These are phyloP conservation scores for Scheffersomyces quercinus DNA, from an alignment of 1,139 yeast species.

Conservation along the genomic window DNA sequence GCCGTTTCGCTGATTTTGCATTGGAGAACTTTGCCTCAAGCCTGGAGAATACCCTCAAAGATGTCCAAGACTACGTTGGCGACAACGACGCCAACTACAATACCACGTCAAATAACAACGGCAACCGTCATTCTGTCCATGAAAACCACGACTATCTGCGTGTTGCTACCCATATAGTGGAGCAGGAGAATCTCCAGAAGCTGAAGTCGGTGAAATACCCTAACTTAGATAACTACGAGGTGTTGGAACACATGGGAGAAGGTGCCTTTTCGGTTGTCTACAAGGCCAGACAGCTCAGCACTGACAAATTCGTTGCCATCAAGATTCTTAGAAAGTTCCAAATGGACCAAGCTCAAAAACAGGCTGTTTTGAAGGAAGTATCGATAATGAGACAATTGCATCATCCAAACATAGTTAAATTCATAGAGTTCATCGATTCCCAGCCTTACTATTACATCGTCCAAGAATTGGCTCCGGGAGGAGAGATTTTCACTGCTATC, in stretches of 20 bases:
- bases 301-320: constrained; percentile 56
- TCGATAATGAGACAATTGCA: constrained; percentile 57
- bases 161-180: constrained; percentile 62
- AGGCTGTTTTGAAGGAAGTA: constrained; percentile 57
- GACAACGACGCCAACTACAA: constrained; percentile 7
- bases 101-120: constrained; percentile 5
- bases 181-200: constrained; percentile 53
- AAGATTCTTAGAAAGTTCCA: constrained; percentile 56
- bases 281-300: constrained; percentile 55
- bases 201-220: constrained; percentile 43
- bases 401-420: constrained; percentile 50
- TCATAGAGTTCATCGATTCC: constrained; percentile 51
- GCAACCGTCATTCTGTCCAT: constrained; percentile 1
- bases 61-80: not conserved
- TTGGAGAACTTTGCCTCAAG: not conserved
- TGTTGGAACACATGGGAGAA: constrained; percentile 58
- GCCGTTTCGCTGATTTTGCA: not conserved
- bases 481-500: constrained; percentile 58
- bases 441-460: constrained; percentile 52
- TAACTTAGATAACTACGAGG: constrained; percentile 43
- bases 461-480: constrained; percentile 55
- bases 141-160: constrained; percentile 43
- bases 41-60: not conserved
- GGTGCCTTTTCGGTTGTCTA: constrained; percentile 92
- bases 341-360: constrained; percentile 55